phyloP scores from a whole-genome alignment of 2,329 filamentous ascomycete genomes.

The Chaetomiaceae sp. region DNA sequence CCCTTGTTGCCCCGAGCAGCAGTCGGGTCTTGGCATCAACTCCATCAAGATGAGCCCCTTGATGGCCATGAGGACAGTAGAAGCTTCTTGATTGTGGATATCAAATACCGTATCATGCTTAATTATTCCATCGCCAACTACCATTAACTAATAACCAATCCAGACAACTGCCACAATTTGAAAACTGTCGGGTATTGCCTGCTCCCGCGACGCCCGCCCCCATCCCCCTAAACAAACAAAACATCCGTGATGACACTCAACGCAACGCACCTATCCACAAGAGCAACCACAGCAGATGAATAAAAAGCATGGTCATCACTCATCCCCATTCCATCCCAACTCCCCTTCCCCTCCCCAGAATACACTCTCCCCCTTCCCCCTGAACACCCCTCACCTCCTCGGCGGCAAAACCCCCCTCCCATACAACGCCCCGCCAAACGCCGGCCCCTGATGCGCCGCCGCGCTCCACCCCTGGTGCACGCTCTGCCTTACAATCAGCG shows the following conservation, averaged over 20 bases:
- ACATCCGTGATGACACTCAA: neutral
- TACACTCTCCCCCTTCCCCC: neutral
- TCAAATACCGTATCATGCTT: neutral
- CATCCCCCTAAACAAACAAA: neutral
- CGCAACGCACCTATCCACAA: neutral
- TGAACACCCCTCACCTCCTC: slow-evolving; percentile 39
- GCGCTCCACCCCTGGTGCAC: slow-evolving; percentile 56
- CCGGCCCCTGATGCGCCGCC: slow-evolving; percentile 29
- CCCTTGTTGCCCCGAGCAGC: slow-evolving; percentile 1
- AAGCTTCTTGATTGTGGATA: neutral
- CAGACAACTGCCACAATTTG: neutral
- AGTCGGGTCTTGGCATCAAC: slow-evolving; percentile 1
- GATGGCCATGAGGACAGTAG: too few species aligned
- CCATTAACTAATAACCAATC: neutral
- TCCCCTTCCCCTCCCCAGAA: neutral
- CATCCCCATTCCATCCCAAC: neutral
- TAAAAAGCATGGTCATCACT: neutral
- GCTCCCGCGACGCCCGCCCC: slow-evolving; percentile 8
- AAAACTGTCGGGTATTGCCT: slow-evolving; percentile 14
- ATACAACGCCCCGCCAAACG: slow-evolving; percentile 38
- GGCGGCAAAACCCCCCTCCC: slow-evolving; percentile 47
- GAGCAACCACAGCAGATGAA: neutral
- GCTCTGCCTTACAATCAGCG: slow-evolving; percentile 92
- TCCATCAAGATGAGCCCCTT: neutral
- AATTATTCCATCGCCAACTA: neutral